These are phyloP conservation scores for Gynochthodes officinalis DNA, from an alignment of 257 asterid species.

Conservation along the genomic window DNA sequence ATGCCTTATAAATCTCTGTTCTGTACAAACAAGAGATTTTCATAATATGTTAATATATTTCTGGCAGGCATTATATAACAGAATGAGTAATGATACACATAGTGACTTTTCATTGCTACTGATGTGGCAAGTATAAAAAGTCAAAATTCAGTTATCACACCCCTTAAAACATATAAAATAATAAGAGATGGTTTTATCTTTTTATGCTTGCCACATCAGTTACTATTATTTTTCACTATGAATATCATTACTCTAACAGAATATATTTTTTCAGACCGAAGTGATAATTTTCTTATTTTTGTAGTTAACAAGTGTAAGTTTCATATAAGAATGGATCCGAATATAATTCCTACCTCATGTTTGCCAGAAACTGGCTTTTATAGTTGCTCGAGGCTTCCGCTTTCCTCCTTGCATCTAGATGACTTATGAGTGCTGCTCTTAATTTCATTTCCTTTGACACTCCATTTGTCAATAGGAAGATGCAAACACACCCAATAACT, in stretches of 20 bases:
- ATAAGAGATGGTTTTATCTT: too few species aligned
- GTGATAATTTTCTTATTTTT: not conserved
- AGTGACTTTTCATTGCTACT: too few species aligned
- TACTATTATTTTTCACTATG: too few species aligned
- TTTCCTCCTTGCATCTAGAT: slow-evolving; percentile 83
- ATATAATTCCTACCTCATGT: slow-evolving; percentile 62
- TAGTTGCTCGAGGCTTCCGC: slow-evolving; percentile 95
- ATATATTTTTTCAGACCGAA: not conserved
- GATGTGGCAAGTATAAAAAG: too few species aligned
- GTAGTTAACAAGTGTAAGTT: too few species aligned
- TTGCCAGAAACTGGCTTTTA: slow-evolving; percentile 92
- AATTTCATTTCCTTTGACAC: slow-evolving; percentile 94
- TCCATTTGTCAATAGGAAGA: slow-evolving; percentile 78
- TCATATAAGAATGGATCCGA: not conserved
- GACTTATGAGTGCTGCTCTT: slow-evolving; percentile 74
- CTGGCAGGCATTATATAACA: not conserved
- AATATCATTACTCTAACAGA: too few species aligned
- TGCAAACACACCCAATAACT: slow-evolving; percentile 78
- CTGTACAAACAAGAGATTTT: not conserved
- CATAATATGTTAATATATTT: not conserved
- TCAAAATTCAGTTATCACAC: too few species aligned
- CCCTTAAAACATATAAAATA: too few species aligned
- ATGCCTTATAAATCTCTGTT: not conserved
- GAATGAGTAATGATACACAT: too few species aligned
- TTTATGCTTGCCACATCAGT: too few species aligned